Evolutionary conservation across 2,329 filamentous ascomycete genomes (phyloP).

Genomic region (Capronia epimyces): DNA sequence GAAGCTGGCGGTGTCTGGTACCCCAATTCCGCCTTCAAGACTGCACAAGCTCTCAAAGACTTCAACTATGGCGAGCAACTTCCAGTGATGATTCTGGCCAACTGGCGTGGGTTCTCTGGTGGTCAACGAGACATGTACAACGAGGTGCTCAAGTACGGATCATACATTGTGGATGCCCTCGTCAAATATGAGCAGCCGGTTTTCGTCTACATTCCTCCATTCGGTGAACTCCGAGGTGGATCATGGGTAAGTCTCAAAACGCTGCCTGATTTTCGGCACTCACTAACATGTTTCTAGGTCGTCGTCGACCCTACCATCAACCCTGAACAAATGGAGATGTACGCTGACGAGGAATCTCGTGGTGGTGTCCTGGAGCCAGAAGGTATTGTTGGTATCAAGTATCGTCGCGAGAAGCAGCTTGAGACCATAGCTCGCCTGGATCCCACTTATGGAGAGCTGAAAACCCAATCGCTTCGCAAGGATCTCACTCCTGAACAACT

Average conservation of each 20-base stretch:
- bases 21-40: constrained; percentile 99
- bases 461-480: constrained; percentile 66
- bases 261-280: not conserved
- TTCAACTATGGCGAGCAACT: constrained; percentile 99
- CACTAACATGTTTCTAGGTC: constrained; percentile 52
- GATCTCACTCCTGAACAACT: constrained; percentile 67
- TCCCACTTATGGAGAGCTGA: constrained; percentile 72
- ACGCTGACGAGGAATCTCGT: constrained; percentile 88
- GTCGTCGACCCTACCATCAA: constrained; percentile 99
- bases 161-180: constrained; percentile 96
- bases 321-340: constrained; percentile 97
- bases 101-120: constrained; percentile 99
- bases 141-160: constrained; percentile 98
- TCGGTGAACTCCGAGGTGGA: constrained; percentile 93
- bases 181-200: constrained; percentile 98
- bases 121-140: constrained; percentile 99
- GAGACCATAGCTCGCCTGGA: constrained; percentile 96
- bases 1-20: constrained; percentile 99
- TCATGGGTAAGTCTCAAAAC: constrained; percentile 65
- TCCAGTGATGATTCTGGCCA: constrained; percentile 97
- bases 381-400: constrained; percentile 98
- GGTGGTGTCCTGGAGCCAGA: constrained; percentile 97
- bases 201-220: constrained; percentile 97
- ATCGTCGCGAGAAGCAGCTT: constrained; percentile 92
- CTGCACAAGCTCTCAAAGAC: constrained; percentile 94